Conservation (phyloP, 2,329 filamentous ascomycete genomes). For the Apiospora pterosperma region DNA sequence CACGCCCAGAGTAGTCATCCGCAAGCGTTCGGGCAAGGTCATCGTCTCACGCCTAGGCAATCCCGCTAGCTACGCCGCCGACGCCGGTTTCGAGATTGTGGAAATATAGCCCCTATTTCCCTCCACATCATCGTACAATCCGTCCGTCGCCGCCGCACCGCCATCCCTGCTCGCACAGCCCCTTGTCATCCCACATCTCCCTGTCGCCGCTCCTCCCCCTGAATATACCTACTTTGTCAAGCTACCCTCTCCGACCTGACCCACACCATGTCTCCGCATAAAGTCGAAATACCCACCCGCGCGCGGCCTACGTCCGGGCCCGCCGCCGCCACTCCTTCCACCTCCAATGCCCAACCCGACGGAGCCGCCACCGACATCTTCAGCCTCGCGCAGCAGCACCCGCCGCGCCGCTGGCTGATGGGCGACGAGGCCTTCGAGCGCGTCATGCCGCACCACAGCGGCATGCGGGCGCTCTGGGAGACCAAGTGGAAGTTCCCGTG, state of each 20-base stretch:
- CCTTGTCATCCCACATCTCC: not conserved
- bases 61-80: constrained; percentile 10
- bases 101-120: not conserved
- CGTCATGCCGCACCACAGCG: constrained; percentile 54
- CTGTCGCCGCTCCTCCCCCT: not conserved
- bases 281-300: constrained; percentile 4
- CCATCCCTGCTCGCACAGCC: not conserved
- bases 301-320: not conserved
- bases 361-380: not conserved
- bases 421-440: constrained; percentile 38
- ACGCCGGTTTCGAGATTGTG: constrained; percentile 2
- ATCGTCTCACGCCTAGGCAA: constrained; percentile 21
- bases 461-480: constrained; percentile 65
- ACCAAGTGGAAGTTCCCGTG: constrained; percentile 71
- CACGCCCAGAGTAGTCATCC: constrained; percentile 22
- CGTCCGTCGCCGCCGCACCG: not conserved
- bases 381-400: not conserved
- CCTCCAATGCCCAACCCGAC: constrained; percentile 3
- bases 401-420: constrained; percentile 37
- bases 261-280: constrained; percentile 27
- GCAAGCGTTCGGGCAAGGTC: constrained; percentile 23
- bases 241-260: not conserved
- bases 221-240: not conserved
- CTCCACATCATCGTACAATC: not conserved
- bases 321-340: constrained; percentile 10